A percentile compares a stretch with the other conserved stretches of the same genome.
phyloP scores from a whole-genome alignment of 768 basidiomycete genomes.

The Kwoniella bestiolae region DNA sequence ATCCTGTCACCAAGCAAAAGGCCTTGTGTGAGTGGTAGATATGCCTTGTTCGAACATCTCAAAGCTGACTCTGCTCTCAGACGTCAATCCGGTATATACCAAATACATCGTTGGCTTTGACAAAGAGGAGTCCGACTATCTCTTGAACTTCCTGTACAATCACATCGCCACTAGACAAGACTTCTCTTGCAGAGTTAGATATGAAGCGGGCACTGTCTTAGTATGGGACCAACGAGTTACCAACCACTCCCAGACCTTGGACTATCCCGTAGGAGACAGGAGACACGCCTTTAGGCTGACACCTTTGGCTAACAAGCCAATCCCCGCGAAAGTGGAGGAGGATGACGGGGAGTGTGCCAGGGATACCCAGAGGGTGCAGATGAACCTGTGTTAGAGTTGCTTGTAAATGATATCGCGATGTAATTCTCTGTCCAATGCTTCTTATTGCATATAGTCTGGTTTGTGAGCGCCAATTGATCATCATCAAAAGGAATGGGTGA shows the following conservation, averaged over 20 bases:
- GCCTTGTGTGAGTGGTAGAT: not conserved
- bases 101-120: conserved; percentile 12
- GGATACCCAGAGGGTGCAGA: not conserved
- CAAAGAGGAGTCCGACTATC: conserved; percentile 22
- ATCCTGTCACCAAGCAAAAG: conserved; percentile 19
- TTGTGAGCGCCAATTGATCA: no score
- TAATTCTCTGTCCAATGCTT: no score
- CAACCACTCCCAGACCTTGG: not conserved
- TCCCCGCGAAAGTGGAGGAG: not conserved
- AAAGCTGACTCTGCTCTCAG: not conserved
- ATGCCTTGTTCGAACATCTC: not conserved
- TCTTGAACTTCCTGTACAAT: conserved; percentile 13
- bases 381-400: not conserved
- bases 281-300: not conserved
- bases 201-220: conserved; percentile 16
- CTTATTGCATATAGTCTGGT: no score
- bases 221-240: conserved; percentile 19
- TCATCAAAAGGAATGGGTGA: no score
- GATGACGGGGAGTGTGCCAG: not conserved
- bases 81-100: conserved; percentile 15
- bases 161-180: conserved; percentile 25
- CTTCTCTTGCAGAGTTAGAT: conserved; percentile 17
- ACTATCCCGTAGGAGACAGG: not conserved
- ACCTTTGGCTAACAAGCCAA: not conserved
- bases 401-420: no score